Evolutionary conservation across 2,329 filamentous ascomycete genomes (phyloP).

Genomic region (Botrytis medusae): DNA sequence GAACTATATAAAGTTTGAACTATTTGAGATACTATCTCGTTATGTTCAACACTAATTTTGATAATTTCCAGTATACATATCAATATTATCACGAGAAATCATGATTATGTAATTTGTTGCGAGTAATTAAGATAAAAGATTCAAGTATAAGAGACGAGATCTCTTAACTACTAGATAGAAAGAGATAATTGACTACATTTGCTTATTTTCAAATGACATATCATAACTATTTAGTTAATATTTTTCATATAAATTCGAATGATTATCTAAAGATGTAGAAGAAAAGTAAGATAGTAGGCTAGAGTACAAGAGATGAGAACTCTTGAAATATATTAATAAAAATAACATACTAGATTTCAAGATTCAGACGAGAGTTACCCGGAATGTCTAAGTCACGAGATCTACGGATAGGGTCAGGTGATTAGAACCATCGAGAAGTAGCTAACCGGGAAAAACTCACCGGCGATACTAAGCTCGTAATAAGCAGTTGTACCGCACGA

Average conservation of each 20-base stretch:
- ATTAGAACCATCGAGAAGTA: not conserved
- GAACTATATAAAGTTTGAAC: too few relatives aligned
- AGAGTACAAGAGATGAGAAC: not conserved
- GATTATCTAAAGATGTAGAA: not conserved
- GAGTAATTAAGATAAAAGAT: rapidly evolving
- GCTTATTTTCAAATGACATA: not conserved
- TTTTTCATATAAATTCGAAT: rapidly evolving
- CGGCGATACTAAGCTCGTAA: not conserved
- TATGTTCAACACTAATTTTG: too few relatives aligned
- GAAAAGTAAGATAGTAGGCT: not conserved
- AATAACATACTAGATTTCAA: not conserved
- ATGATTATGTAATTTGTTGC: not conserved
- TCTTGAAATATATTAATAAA: rapidly evolving
- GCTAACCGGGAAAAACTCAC: not conserved
- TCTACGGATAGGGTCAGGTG: not conserved
- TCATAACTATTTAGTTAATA: rapidly evolving
- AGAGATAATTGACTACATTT: rapidly evolving
- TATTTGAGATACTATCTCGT: too few relatives aligned
- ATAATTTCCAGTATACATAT: too few relatives aligned
- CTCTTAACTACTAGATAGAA: not conserved
- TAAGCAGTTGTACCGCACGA: not conserved
- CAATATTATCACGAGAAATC: too few relatives aligned
- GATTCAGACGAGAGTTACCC: not conserved
- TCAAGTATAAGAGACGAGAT: not conserved
- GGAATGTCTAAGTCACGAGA: not conserved